These are phyloP conservation scores for Alternaria ethzedia DNA, from an alignment of 2,329 filamentous ascomycete genomes.

Conservation along the genomic window DNA sequence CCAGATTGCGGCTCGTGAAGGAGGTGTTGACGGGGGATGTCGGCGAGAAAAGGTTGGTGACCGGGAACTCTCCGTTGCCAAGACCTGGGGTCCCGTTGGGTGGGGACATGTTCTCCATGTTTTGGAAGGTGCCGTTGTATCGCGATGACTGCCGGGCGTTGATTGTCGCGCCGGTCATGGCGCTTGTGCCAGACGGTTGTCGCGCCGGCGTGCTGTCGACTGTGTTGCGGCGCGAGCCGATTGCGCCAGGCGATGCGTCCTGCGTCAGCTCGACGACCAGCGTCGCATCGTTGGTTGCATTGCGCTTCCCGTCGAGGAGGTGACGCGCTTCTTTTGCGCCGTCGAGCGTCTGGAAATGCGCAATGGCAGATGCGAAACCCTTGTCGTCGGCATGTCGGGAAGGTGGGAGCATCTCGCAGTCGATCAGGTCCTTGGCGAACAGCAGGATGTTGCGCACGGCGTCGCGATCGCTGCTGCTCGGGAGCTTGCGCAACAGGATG, in stretches of 20 bases:
- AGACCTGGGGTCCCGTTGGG: conserved; percentile 61
- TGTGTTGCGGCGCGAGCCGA: conserved; percentile 61
- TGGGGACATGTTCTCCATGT: conserved; percentile 67
- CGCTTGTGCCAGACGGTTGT: conserved; percentile 54
- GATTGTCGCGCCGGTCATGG: conserved; percentile 47
- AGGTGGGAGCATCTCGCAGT: conserved; percentile 61
- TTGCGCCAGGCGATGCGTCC: conserved; percentile 40
- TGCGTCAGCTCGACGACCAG: conserved; percentile 65
- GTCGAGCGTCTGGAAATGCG: conserved; percentile 62
- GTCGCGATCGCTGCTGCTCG: conserved; percentile 64
- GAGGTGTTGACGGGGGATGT: conserved; percentile 76
- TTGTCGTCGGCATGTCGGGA: conserved; percentile 63
- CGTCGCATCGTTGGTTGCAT: conserved; percentile 65
- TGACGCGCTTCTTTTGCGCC: conserved; percentile 66
- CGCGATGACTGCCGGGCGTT: conserved; percentile 61
- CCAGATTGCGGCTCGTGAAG: conserved; percentile 64
- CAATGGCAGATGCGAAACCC: conserved; percentile 64
- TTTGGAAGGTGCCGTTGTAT: conserved; percentile 68
- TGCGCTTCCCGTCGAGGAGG: conserved; percentile 67
- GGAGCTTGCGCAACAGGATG: conserved; percentile 66
- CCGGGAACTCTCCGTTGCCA: conserved; percentile 65
- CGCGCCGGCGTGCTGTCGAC: conserved; percentile 56
- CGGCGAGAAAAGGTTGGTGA: conserved; percentile 71
- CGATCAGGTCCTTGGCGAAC: conserved; percentile 68
- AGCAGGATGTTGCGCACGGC: conserved; percentile 67